phyloP scores from a whole-genome alignment of 2,329 filamentous ascomycete species.

The Cladosporium sp. region DNA sequence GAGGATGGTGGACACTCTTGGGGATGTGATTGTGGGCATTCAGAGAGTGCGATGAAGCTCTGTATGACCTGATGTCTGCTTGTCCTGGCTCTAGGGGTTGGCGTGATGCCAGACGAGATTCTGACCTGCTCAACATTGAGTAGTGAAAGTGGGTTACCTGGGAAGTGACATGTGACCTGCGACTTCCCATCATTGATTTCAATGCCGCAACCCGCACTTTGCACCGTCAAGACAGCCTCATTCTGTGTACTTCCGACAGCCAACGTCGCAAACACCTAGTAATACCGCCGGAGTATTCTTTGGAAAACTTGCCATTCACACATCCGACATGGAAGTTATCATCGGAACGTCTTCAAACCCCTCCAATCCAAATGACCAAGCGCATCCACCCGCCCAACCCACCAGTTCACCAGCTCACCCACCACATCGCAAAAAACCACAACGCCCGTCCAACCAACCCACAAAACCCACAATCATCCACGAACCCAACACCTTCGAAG shows the following conservation, averaged over 20 bases:
- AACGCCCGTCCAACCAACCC: background rate
- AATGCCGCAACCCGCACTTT: too few relatives aligned
- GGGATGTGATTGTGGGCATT: conserved; percentile 40
- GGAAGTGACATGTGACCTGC: background rate
- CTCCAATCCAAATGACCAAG: too few relatives aligned
- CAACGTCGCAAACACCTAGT: too few relatives aligned
- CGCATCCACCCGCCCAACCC: background rate
- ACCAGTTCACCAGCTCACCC: background rate
- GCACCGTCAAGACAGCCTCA: background rate
- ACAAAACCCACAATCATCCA: background rate
- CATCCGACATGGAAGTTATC: background rate
- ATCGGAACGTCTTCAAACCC: background rate
- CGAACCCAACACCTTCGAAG: conserved; percentile 7
- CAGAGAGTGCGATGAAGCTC: conserved; percentile 27
- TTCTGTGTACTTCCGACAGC: background rate
- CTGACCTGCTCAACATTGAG: too few relatives aligned
- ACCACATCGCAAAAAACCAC: background rate
- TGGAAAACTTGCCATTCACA: background rate
- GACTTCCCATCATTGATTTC: too few relatives aligned
- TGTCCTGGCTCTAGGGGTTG: too few relatives aligned
- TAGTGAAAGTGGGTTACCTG: too few relatives aligned
- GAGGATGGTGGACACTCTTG: conserved; percentile 39
- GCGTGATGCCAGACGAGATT: too few relatives aligned
- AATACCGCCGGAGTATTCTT: too few relatives aligned
- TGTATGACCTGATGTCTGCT: too few relatives aligned